Percentiles rank a stretch among this genome's conserved stretches.
These are phyloP conservation scores for Paradendryphiella salina DNA, from an alignment of 2,329 filamentous ascomycete genomes.

Conservation along the genomic window DNA sequence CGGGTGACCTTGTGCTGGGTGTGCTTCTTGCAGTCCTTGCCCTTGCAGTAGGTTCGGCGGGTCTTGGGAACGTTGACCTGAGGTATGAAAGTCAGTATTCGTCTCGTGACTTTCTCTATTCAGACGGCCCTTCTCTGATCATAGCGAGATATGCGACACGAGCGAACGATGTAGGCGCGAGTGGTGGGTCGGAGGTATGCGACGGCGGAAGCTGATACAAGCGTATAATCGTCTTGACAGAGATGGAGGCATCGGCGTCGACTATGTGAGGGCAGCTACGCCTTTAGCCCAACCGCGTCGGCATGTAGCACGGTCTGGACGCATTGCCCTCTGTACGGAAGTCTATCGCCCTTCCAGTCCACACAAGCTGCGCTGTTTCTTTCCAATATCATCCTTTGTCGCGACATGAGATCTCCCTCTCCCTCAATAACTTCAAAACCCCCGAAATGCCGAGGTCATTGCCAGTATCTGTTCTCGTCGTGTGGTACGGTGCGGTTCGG, in stretches of 20 bases:
- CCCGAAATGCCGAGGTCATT: background rate
- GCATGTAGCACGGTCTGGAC: too few relatives aligned
- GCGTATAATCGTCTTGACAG: background rate
- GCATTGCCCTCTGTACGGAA: background rate
- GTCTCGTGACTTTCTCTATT: background rate
- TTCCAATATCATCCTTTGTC: background rate
- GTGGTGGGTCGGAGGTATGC: background rate
- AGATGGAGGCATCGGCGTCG: background rate
- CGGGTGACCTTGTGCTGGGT: conserved; percentile 45
- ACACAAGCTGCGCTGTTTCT: background rate
- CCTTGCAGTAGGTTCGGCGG: conserved; percentile 96
- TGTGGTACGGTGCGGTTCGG: conserved; percentile 14
- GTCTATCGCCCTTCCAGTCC: background rate
- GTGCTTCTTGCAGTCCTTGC: conserved; percentile 77
- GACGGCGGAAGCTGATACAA: background rate
- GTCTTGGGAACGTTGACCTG: conserved; percentile 99
- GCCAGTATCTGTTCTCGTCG: background rate
- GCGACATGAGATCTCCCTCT: background rate
- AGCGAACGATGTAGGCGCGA: conserved; percentile 7
- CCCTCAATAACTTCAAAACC: background rate
- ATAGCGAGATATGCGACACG: conserved; percentile 8
- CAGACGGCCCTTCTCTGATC: background rate
- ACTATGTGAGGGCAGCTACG: background rate
- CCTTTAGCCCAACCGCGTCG: background rate
- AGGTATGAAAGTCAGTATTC: conserved; percentile 22